Evolutionary conservation across 352 stramenopile genomes (phyloP).

Genomic region (Pythium aphanidermatum): DNA sequence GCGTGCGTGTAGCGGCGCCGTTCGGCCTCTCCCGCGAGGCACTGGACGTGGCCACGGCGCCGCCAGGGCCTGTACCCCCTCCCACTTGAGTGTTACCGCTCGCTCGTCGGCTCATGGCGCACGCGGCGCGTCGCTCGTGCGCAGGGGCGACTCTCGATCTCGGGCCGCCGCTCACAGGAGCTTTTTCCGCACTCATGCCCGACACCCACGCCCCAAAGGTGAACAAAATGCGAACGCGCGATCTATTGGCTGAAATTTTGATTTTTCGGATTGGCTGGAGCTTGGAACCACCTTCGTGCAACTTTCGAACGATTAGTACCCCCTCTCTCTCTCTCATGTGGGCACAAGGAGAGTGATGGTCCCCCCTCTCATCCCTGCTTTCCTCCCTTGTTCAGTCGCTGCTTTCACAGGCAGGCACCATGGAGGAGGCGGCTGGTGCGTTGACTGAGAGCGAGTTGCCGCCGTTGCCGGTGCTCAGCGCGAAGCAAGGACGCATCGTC

Average conservation of each 20-base stretch:
- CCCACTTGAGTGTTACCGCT: neutral
- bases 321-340: too few relatives aligned
- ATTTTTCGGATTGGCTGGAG: constrained; percentile 18
- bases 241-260: constrained; percentile 12
- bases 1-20: neutral
- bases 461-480: constrained; percentile 19
- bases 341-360: constrained; percentile 15
- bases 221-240: constrained; percentile 16
- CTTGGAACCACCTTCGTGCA: constrained; percentile 4
- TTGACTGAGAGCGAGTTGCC: constrained; percentile 1
- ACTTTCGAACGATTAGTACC: neutral
- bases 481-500: constrained; percentile 24
- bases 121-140: constrained; percentile 3
- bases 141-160: constrained; percentile 6
- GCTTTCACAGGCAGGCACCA: neutral
- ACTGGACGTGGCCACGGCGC: neutral
- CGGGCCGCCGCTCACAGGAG: too few relatives aligned
- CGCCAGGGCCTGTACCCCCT: neutral
- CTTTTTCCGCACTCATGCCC: constrained; percentile 25
- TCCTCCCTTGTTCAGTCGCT: neutral
- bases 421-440: neutral
- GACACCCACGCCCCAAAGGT: constrained; percentile 14
- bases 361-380: neutral
- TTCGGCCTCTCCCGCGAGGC: constrained; percentile 2
- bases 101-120: constrained; percentile 17